Evolutionary conservation across 129 eudicot genomes (phyloP), one percentile per base, ranked within the genome.

Genomic region (Calendula officinalis): DNA sequence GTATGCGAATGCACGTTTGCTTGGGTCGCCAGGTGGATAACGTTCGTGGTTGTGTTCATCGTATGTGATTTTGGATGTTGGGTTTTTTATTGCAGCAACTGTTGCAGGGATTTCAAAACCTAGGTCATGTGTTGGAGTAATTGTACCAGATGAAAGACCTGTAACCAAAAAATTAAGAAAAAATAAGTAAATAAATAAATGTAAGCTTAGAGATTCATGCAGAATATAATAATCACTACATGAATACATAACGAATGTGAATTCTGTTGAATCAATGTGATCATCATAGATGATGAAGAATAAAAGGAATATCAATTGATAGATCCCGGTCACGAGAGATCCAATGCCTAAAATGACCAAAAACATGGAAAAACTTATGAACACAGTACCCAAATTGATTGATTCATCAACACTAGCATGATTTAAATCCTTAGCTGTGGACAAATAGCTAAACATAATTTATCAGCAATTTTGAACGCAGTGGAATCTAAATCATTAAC

Each of bases 1-100:
- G 76, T 87, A 87, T 30, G 95, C 95, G 52, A 87, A 87, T 37
- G 95, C 95, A 49, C 88, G 82, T 69, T 88, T 88, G 86, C 88
- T 88, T 16, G 96, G 96, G 57, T 88, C 96, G 9, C 96, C 92
- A 10, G 92, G 92, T 6, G 92, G 96, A 41, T 88, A 88, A 1
- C 96, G 88, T 62, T 88, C 96, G 15, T 88, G 96, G 68, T 88
- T 88, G 92, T 72, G 52, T 58, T 84, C 89, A 44, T 88, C 92
- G 16, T 87, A 87, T 8, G 69, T 69, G 39, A 87, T 87, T 64
- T 87, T 87, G 52, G 95, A 77, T 13, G 80, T 78, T 10, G 95
- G 95, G 42, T 87, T 87, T 75, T 81, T 82, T 12, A 79, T 82
- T 38, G 96, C 96, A 7, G 82, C 84, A 68, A 81, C 81, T 12